Percentiles rank a stretch among this genome's conserved stretches.
Evolutionary conservation across 257 asterid species (phyloP).

Genomic region (Ajuga chamaepitys): DNA sequence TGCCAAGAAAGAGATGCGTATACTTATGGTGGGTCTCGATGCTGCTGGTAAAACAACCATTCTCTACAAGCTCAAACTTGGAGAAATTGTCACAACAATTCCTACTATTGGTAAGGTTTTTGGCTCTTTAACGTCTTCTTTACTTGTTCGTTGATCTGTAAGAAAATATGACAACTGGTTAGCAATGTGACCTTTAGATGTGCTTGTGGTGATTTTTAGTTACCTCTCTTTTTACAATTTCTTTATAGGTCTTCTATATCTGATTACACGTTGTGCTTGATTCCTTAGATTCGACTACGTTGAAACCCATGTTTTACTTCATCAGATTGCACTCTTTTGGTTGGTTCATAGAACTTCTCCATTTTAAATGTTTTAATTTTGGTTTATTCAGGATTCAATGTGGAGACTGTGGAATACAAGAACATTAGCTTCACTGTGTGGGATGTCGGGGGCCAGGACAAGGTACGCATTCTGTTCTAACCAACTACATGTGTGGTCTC

Average conservation of each 20-base stretch:
- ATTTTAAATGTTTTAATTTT: neutral
- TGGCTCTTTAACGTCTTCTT: neutral
- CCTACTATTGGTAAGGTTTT: slow-evolving; percentile 37
- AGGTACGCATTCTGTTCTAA: slow-evolving; percentile 21
- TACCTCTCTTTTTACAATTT: neutral
- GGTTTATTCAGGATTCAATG: slow-evolving; percentile 31
- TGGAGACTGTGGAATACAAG: slow-evolving; percentile 46
- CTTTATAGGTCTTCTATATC: neutral
- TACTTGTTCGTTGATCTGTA: neutral
- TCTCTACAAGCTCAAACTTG: slow-evolving; percentile 44
- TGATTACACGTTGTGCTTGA: neutral
- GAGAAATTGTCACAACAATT: slow-evolving; percentile 46
- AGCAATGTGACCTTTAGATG: neutral
- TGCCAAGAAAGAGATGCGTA: slow-evolving; percentile 49
- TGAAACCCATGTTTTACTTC: neutral
- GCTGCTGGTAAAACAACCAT: slow-evolving; percentile 51
- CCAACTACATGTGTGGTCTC: neutral
- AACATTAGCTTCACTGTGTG: slow-evolving; percentile 50
- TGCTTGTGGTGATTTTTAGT: neutral
- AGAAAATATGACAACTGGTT: neutral
- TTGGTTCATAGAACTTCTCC: neutral
- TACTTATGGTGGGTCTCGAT: slow-evolving; percentile 45
- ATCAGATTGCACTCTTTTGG: neutral
- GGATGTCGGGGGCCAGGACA: slow-evolving; percentile 53
- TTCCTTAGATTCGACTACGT: neutral